Evolutionary conservation across 116 monocot species (phyloP).

Genomic region (Phalaenopsis hybrid): DNA sequence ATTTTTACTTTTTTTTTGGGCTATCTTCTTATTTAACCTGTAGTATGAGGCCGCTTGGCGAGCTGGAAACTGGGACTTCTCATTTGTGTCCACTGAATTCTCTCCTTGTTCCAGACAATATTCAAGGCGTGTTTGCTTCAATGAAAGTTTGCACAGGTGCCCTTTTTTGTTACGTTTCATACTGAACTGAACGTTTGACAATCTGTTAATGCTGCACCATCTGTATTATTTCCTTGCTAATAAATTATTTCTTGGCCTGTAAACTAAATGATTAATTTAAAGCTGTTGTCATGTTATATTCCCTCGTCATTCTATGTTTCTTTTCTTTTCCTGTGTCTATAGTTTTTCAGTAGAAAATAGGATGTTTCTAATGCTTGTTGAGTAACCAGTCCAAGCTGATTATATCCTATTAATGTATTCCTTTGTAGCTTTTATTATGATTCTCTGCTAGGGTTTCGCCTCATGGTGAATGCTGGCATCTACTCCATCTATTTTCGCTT

Average conservation of each 20-base stretch:
- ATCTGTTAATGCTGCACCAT: not conserved
- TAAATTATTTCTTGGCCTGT: not conserved
- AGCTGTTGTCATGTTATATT: too few species aligned
- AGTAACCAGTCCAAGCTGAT: not conserved
- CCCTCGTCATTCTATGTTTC: not conserved
- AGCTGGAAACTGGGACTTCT: conserved; percentile 94
- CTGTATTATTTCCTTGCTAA: not conserved
- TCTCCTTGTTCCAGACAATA: conserved; percentile 15
- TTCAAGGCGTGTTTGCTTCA: conserved; percentile 33
- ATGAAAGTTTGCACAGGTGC: conserved; percentile 81
- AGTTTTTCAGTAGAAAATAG: not conserved
- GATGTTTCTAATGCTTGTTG: not conserved
- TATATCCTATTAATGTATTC: not conserved
- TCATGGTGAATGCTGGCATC: too few species aligned
- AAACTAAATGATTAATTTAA: too few species aligned
- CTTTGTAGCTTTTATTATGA: not conserved
- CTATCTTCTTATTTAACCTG: conserved; percentile 8
- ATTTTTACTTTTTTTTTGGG: not conserved
- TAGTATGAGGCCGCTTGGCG: conserved; percentile 99
- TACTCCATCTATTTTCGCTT: too few species aligned
- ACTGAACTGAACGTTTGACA: not conserved
- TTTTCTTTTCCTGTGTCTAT: not conserved
- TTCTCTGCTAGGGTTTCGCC: too few species aligned
- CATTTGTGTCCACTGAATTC: conserved; percentile 33
- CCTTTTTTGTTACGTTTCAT: not conserved